These are phyloP conservation scores for Suillus plorans DNA, from an alignment of 768 basidiomycete genomes.

Conservation along the genomic window DNA sequence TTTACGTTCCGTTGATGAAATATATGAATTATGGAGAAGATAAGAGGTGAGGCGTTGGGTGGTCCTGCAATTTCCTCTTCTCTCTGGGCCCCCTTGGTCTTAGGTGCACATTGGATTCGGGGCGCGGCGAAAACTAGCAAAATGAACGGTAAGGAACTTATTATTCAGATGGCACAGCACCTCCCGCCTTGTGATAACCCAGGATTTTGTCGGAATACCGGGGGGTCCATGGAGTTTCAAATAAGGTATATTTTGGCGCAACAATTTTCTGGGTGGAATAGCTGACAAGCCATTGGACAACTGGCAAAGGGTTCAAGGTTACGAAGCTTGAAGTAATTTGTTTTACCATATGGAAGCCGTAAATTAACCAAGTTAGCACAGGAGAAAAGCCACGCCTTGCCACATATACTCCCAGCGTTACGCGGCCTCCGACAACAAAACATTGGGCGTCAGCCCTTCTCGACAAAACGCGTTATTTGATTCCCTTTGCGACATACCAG, in stretches of 20 bases:
- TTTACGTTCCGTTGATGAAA: background rate
- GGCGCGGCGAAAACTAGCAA: background rate
- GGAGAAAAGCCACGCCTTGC: constrained; percentile 5
- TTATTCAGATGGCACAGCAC: background rate
- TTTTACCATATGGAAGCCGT: background rate
- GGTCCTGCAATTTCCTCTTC: background rate
- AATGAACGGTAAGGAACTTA: background rate
- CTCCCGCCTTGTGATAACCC: background rate
- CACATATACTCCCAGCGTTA: background rate
- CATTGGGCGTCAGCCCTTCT: background rate
- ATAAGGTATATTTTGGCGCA: constrained; percentile 1
- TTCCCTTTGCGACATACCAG: constrained; percentile 5
- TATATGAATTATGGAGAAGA: background rate
- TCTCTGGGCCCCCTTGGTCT: background rate
- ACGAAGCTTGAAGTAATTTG: background rate
- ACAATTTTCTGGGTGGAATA: background rate
- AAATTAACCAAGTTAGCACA: constrained; percentile 6
- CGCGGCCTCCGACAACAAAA: constrained; percentile 6
- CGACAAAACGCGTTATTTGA: background rate
- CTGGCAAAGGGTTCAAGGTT: background rate
- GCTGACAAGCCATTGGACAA: background rate
- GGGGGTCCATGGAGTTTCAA: background rate
- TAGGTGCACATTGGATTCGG: background rate
- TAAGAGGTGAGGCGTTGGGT: background rate
- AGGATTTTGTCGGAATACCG: background rate